Evolutionary conservation across 2,329 filamentous ascomycete species (phyloP).

Genomic region (Domatiomyces catenatus): DNA sequence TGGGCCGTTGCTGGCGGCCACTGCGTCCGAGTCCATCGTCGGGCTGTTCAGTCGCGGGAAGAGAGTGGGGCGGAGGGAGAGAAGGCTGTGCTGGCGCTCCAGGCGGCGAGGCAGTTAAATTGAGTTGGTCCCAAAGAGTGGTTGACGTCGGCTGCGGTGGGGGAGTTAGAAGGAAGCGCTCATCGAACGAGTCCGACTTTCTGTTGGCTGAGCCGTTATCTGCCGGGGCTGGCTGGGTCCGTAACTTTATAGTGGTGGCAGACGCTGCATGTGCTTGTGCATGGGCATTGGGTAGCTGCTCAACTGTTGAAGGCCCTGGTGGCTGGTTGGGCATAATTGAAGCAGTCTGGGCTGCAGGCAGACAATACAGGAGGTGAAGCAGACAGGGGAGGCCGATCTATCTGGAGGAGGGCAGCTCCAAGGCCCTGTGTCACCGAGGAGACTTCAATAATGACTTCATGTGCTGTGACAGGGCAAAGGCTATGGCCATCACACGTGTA

Average conservation of each 20-base stretch:
- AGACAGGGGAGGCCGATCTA: neutral
- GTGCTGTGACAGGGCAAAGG: neutral
- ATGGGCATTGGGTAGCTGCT: neutral
- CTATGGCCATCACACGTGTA: neutral
- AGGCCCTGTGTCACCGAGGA: neutral
- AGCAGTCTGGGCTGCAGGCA: neutral
- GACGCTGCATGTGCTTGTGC: neutral
- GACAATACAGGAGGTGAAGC: neutral
- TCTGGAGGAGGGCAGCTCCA: neutral
- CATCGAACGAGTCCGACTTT: neutral
- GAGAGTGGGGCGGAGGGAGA: slow-evolving; percentile 4
- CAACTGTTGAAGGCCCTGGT: neutral
- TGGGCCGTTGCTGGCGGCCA: neutral
- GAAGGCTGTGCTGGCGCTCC: slow-evolving; percentile 3
- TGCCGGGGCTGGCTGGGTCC: neutral
- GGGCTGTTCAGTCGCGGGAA: slow-evolving; percentile 4
- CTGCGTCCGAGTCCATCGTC: neutral
- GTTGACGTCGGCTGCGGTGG: neutral
- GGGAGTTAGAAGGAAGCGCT: neutral
- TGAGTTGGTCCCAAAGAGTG: neutral
- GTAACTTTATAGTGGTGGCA: neutral
- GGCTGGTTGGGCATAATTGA: neutral
- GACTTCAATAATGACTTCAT: neutral
- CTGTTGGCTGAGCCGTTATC: neutral
- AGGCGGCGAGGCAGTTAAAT: neutral